Evolutionary conservation across 495 filamentous ascomycete genomes (phyloP), one percentile per base, ranked within the genome.

Genomic region (Lophiotrema nucula): DNA sequence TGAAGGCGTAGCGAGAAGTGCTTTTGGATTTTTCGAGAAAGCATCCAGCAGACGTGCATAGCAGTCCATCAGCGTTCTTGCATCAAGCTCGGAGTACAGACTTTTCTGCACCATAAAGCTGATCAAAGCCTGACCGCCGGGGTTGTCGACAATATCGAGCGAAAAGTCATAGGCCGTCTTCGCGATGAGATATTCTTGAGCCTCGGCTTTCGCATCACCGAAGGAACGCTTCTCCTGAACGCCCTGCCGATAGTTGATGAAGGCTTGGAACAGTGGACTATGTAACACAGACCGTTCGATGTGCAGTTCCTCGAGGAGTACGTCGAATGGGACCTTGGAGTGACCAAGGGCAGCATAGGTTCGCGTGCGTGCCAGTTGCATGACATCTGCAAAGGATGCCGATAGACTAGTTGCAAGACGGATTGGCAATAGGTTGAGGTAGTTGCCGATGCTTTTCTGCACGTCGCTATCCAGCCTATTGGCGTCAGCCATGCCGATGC

Each of bases 271-370:
- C 15, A 70, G 39, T 1, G 69, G 72, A 42, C 52, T 76, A 42
- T 69, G 63, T 13, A 60, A 57, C 1, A 68, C 67, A 11, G 69
- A 74, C 2, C 68, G 67, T 3, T 64, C 58, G 4, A 73, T 59
- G 11, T 68, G 66, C 4, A 78, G 50, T 11, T 72, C 69, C 0
- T 70, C 55, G 0, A 83, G 58, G 0, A 82, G 22, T 0, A 75
- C 62, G 43, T 80, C 71, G 42, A 79, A 77, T 3, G 80, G 79
- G 0, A 80, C 43, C 1, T 56, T 45, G 0, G 76, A 77, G 19
- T 64, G 39, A 15, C 27, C 52, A 4, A 62, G 58, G 19, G 53
- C 44, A 2, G 43, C 21, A 45, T 49, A 22, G 3, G 45, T 35
- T 37, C 15, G 27, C 8, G 3, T 25, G 2, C 37, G 37, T 22